Evolutionary conservation across 495 filamentous ascomycete species (phyloP).

Genomic region (Aspergillus haitiensis): DNA sequence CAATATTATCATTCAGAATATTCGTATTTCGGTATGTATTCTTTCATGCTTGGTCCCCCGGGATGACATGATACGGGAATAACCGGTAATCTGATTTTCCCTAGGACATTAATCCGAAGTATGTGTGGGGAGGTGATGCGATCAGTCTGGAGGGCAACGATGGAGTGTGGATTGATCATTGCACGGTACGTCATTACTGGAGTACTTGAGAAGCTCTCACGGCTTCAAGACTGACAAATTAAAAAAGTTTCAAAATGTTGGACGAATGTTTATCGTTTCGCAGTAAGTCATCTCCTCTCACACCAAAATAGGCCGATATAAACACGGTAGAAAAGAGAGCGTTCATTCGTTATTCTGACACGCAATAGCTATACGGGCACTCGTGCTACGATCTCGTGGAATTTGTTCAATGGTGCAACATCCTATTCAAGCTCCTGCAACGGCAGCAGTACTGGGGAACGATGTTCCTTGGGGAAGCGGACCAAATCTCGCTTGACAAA

Average conservation of each 20-base stretch:
- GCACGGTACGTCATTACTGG: slow-evolving; percentile 27
- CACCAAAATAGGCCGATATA: background rate
- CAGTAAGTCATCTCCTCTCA: slow-evolving; percentile 42
- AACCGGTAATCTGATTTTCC: slow-evolving; percentile 6
- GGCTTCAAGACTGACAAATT: too few relatives aligned
- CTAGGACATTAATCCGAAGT: slow-evolving; percentile 12
- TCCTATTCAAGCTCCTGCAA: slow-evolving; percentile 45
- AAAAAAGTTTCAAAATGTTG: background rate
- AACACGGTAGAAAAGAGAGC: background rate
- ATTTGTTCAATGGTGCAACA: slow-evolving; percentile 40
- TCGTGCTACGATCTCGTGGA: slow-evolving; percentile 48
- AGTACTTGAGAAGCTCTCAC: too few relatives aligned
- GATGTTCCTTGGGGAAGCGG: slow-evolving; percentile 40
- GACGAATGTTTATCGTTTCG: slow-evolving; percentile 31
- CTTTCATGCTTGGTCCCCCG: too few relatives aligned
- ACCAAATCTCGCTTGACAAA: slow-evolving; percentile 45
- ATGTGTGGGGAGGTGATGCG: slow-evolving; percentile 15
- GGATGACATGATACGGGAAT: background rate
- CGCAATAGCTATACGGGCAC: slow-evolving; percentile 37
- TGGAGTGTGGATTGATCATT: slow-evolving; percentile 12
- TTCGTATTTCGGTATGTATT: background rate
- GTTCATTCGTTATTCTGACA: too few relatives aligned
- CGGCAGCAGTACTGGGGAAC: slow-evolving; percentile 49
- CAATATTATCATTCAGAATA: slow-evolving; percentile 15
- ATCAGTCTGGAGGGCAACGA: slow-evolving; percentile 8